Base-by-base conservation (phyloP, 2,329 filamentous ascomycete genomes). In the Lasiodiplodia sp. region DNA sequence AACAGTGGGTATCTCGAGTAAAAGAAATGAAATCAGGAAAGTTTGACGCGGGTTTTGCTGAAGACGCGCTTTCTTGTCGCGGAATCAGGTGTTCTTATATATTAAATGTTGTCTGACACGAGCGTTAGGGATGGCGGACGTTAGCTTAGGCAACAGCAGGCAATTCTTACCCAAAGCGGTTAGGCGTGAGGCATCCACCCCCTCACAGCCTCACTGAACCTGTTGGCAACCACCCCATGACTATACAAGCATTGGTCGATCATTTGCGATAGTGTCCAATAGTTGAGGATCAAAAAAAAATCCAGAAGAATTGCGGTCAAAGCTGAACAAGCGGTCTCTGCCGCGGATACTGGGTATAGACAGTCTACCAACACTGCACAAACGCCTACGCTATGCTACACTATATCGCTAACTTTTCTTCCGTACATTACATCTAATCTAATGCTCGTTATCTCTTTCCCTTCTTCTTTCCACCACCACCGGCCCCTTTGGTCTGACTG, bases 401-500 rank as follows among this genome's bases (percentile, higher is more conserved):
- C 7, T 40, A 4, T n/a, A 34, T 56, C 28, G 11, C 7, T 16
- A 10, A 16, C 23, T n/a, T 51, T 28, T 37, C 28, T 51, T 10
- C 23, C 23, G 23, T 51, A 21, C 52, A 25, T 31, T 16, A 60
- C 25, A 8, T n/a, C 21, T 38, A 51, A 16, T 3, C 21, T 38
- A 51, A 16, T 3, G 6, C 23, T 12, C 12, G 10, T 66, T 71
- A 68, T 23, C 40, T 70, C 40, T 70, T 74, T 18, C 70, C 65
- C 38, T 72, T 73, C 37, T 74, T 74, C 63, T 70, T 70, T 21
- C 69, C 70, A 70, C 52, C 68, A 28, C 66, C 69, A 37, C 69
- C 69, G 8, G 53, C 68, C 2, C 67, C 62, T 6, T 66, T 68
- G 4, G 40, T 52, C 60, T 52, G 51, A 4, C 25, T 28, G 11